Evolutionary conservation across 768 basidiomycete genomes (phyloP), one percentile per base, ranked within the genome.

Genomic region (Clathrus columnatus): DNA sequence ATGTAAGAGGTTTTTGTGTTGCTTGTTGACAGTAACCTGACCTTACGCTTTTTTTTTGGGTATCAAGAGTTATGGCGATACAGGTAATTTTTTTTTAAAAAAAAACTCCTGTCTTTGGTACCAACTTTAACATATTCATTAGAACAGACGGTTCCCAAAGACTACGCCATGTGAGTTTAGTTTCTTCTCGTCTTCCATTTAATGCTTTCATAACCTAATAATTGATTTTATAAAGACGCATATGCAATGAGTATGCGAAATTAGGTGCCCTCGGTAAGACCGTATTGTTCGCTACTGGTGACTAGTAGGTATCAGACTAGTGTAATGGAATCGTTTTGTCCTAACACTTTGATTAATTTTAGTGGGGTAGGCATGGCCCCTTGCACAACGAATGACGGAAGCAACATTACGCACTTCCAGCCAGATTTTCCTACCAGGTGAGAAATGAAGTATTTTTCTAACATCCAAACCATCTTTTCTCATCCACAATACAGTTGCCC

Each of bases 221-320:
- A n/a, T n/a, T n/a, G n/a, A n/a, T n/a, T 50, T 16, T 5, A 16
- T 20, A 21, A 43, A 60, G 45, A n/a, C 66, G 62, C 5, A 81
- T 86, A 23, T 86, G 84, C 73, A 77, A 79, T 53, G 59, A 75
- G 44, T 82, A 84, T 56, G 82, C 80, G 7, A 76, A 80, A 60
- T 76, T 86, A 43, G 84, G 84, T 28, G 70, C 76, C 30, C 72
- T 72, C 23, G 84, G 84, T 14, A 77, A 73, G 50, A 81, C 76
- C 29, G 70, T 81, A 24, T 73, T 84, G 69, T 85, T 84, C 72
- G 78, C 78, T 30, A 80, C 78, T 51, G 84, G 84, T 42, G 83
- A 85, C 59, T 66, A 62, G 50, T 50, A 21, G 7, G 49, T 50
- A 7, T 50, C 20, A 17, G 24, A 7, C 32, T 8, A 16, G 7